Evolutionary conservation across 257 asterid genomes (phyloP), one percentile per base, ranked within the genome.

Genomic region (Linderniella brevidens): DNA sequence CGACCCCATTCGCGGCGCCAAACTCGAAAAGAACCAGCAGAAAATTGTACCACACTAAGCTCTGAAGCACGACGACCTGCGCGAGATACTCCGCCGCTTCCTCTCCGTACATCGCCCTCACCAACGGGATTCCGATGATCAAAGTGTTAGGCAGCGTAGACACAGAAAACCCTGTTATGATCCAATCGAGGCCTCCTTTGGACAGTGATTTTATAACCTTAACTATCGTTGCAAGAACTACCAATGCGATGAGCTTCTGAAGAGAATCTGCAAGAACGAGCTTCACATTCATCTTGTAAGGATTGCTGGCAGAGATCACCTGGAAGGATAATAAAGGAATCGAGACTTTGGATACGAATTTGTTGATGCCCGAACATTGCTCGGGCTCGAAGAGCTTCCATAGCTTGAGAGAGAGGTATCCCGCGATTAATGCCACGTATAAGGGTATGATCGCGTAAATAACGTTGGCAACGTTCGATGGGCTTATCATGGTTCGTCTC

Each of bases 11-110:
- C 37, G 75, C 51, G 46, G 80, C 93, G 59, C 71, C 58, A 50
- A 79, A 57, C 79, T 86, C 92, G n/a, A 79, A 73, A 59, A 82
- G 79, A 58, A 86, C 64, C 59, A 82, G 64, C 56, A 82, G 63
- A 61, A 86, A 66, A 72, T 79, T 86, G 68, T 82, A 70, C 97
- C 97, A 86, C 58, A 86, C 61, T 52, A 86, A 66, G 70, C 94
- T 82, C 49, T 86, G 97, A 10, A 86, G 54, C 20, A 80, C 87
- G 56, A 86, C 75, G 52, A 86, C 75, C 82, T 82, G 97, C 8
- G 61, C 62, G 46, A 86, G 56, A 51, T 75, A 50, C 19, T 19
- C 37, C 11, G 68, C 82, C 42, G 87, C 77, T 48, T 71, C 87
- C 51, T 55, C 78, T 48, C 87, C 94, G 48, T 79, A 86, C 86